A percentile compares a stretch with the other conserved stretches of the same genome.
Evolutionary conservation across 208 protist species (phyloP).

Genomic region (Angomonas deanei): DNA sequence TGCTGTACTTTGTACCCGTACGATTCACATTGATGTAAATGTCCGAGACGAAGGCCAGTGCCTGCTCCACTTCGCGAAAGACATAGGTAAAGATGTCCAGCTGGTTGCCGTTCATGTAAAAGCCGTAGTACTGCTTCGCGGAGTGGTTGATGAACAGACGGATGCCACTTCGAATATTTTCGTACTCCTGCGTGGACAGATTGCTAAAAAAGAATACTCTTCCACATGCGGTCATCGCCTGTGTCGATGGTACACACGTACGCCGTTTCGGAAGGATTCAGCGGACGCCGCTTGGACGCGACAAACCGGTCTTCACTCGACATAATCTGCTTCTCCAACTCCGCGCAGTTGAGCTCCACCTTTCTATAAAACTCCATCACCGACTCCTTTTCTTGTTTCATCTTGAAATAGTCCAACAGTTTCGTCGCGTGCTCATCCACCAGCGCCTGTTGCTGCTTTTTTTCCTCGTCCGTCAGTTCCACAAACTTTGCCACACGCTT

Average conservation of each 20-base stretch:
- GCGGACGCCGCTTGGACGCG: conserved; percentile 34
- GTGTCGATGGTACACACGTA: conserved; percentile 79
- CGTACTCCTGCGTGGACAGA: conserved; percentile 24
- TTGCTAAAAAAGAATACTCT: conserved; percentile 16
- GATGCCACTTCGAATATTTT: conserved; percentile 37
- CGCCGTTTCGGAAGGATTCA: conserved; percentile 50
- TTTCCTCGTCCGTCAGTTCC: conserved; percentile 17
- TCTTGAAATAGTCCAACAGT: conserved; percentile 45
- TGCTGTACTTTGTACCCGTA: conserved; percentile 55
- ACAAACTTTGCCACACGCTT: conserved; percentile 15
- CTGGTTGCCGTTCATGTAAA: conserved; percentile 81
- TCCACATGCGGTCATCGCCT: conserved; percentile 59
- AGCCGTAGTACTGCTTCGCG: conserved; percentile 61
- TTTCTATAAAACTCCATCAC: conserved; percentile 40
- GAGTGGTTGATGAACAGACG: conserved; percentile 31
- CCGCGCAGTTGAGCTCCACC: conserved; percentile 25
- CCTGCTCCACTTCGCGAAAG: conserved; percentile 74
- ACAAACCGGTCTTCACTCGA: conserved; percentile 66
- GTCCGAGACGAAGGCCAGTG: conserved; percentile 62
- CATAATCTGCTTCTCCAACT: conserved; percentile 63
- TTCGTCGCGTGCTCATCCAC: conserved; percentile 18
- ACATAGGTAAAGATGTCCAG: conserved; percentile 77
- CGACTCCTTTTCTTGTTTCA: conserved; percentile 49
- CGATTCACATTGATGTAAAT: conserved; percentile 71
- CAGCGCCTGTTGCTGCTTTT: conserved; percentile 5